Evolutionary conservation across 208 protist genomes (phyloP), one percentile per base, ranked within the genome.

Genomic region (Leishmania major): DNA sequence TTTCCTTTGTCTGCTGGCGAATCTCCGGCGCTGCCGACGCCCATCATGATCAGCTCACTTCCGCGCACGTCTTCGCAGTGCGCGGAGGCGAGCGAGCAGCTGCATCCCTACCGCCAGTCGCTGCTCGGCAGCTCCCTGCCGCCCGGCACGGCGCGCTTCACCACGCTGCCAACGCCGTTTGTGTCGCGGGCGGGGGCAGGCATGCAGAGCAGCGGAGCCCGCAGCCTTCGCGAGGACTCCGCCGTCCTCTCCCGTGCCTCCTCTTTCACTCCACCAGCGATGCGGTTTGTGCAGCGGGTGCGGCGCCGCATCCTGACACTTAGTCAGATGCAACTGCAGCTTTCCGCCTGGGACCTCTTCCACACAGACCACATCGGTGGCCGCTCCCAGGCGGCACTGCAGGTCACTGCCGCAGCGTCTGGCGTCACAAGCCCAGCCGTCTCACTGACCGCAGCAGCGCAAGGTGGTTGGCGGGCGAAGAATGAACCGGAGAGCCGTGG

Each of bases 161-260:
- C 40, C 45, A 77, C 83, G 0, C 77, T 86, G 59, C 83, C 83
- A 28, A 80, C 78, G 40, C 83, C 83, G 0, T 86, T 82, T 57
- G 73, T 79, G n/a, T 57, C 78, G 15, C 77, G 72, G n/a, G 77
- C n/a, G n/a, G 55, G 80, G 60, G 45, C 55, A 0, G 49, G 59
- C 22, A 62, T 45, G 43, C 64, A 45, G 28, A 45, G 67, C 59
- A 83, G 66, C 57, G n/a, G 59, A 19, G 78, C 73, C 57, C 83
- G 73, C 72, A 86, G 78, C 74, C 31, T 79, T 25, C 83, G 78
- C 75, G 83, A 86, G 17, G 83, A 86, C 69, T 86, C 83, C 1
- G 75, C 75, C 28, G 7, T 83, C 1, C 78, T 86, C 43, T 86
- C 83, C 2, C 83, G 64, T 28, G 78, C 55, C 22, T 86, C 83